phyloP scores from a whole-genome alignment of 2,329 filamentous ascomycete species.

The Geosmithia morbida region DNA sequence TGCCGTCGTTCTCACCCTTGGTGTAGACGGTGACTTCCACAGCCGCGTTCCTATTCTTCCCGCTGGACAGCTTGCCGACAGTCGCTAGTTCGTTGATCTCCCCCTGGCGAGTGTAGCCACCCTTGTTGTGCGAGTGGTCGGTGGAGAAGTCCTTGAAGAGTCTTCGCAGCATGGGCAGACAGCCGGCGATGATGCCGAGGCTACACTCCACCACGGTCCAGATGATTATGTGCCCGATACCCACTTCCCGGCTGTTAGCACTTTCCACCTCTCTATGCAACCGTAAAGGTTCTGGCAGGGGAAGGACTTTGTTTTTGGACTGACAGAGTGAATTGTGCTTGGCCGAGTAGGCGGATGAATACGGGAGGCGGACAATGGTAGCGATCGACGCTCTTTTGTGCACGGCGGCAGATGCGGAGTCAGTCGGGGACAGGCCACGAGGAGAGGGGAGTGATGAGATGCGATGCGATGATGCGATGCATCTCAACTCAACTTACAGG shows the following conservation, averaged over 20 bases:
- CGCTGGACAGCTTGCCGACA: not conserved
- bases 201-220: conserved; percentile 10
- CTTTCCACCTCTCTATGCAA: not conserved
- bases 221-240: conserved; percentile 8
- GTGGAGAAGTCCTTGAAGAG: conserved; percentile 5
- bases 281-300: not conserved
- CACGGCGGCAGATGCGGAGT: not conserved
- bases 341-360: conserved; percentile 7
- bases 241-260: conserved; percentile 2
- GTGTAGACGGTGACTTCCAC: not conserved
- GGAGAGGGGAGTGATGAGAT: too few species aligned
- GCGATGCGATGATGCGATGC: not conserved
- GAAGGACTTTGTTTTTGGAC: not conserved
- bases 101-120: not conserved
- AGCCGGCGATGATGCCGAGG: conserved; percentile 11
- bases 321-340: not conserved
- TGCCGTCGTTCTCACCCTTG: not conserved
- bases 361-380: conserved; percentile 7
- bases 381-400: conserved; percentile 5
- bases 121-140: not conserved
- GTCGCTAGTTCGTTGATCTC: not conserved
- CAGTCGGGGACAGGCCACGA: too few species aligned
- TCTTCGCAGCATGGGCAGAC: conserved; percentile 9
- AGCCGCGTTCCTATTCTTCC: not conserved
- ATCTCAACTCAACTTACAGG: conserved; percentile 1